These are phyloP conservation scores for Cladophialophora bantiana DNA, from an alignment of 2,329 filamentous ascomycete genomes.

Conservation along the genomic window DNA sequence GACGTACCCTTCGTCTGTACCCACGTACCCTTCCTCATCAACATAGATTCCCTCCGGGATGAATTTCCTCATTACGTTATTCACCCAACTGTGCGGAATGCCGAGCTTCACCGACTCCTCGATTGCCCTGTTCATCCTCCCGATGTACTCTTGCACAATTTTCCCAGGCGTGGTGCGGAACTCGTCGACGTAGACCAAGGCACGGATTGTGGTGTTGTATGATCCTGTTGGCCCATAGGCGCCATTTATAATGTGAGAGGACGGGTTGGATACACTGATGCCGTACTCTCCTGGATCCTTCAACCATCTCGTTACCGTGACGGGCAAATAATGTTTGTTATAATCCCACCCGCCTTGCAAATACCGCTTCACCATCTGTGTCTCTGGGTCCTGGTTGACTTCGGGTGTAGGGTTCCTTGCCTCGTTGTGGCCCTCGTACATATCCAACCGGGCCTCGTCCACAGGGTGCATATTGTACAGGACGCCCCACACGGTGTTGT, in stretches of 20 bases:
- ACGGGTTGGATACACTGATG: constrained; percentile 25
- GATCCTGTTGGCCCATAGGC: neutral
- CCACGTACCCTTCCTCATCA: constrained; percentile 36
- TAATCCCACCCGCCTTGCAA: constrained; percentile 40
- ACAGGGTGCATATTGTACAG: constrained; percentile 50
- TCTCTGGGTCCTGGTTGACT: constrained; percentile 32
- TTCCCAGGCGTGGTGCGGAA: constrained; percentile 43
- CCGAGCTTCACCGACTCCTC: constrained; percentile 48
- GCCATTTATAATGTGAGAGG: constrained; percentile 4
- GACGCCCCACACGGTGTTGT: constrained; percentile 47
- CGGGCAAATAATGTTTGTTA: constrained; percentile 41
- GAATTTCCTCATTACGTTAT: constrained; percentile 49
- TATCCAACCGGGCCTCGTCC: constrained; percentile 49
- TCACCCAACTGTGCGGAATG: constrained; percentile 43
- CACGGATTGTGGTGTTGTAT: constrained; percentile 37
- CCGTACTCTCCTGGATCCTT: constrained; percentile 34
- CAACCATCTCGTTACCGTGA: constrained; percentile 38
- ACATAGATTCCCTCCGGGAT: constrained; percentile 43
- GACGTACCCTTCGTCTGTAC: constrained; percentile 37
- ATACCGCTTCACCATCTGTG: constrained; percentile 31
- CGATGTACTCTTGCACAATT: constrained; percentile 51
- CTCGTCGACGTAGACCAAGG: constrained; percentile 54
- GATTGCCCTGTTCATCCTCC: constrained; percentile 53
- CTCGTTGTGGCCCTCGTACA: constrained; percentile 47
- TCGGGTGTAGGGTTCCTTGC: constrained; percentile 32